phyloP scores from a whole-genome alignment of 2,329 filamentous ascomycete genomes.

The Colletotrichum sp. region DNA sequence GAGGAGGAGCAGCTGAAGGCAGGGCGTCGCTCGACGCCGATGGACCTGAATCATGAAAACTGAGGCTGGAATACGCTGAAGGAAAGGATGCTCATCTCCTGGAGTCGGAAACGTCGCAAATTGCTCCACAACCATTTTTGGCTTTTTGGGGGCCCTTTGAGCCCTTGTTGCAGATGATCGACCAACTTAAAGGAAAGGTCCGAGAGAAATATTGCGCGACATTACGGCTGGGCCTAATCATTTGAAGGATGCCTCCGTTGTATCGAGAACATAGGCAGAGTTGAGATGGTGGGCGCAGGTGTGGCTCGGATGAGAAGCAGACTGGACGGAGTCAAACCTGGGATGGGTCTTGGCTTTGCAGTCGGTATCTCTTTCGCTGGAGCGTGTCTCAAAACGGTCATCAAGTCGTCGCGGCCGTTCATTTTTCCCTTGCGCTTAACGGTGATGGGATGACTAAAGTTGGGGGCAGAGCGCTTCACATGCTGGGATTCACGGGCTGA shows the following conservation, averaged over 20 bases:
- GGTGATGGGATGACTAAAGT: not conserved
- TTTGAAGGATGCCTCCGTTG: not conserved
- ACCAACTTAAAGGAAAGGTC: constrained; percentile 1
- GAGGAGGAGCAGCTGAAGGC: not conserved
- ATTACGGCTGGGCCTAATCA: not conserved
- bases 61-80: not conserved
- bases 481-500: not conserved
- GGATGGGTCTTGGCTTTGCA: not conserved
- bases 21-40: not conserved
- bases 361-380: not conserved
- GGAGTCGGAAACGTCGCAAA: constrained; percentile 7
- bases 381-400: not conserved
- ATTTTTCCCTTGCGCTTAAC: not conserved
- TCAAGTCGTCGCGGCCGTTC: not conserved
- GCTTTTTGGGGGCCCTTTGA: not conserved
- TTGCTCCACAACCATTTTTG: not conserved
- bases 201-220: not conserved
- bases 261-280: not conserved
- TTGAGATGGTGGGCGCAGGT: not conserved
- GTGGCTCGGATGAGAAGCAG: constrained; percentile 13
- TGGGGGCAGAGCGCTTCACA: not conserved
- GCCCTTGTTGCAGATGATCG: constrained; percentile 9
- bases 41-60: not conserved
- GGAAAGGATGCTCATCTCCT: not conserved
- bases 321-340: constrained; percentile 4